These are phyloP conservation scores for Xylariaceae sp. DNA, from an alignment of 2,329 filamentous ascomycete genomes.

Conservation along the genomic window DNA sequence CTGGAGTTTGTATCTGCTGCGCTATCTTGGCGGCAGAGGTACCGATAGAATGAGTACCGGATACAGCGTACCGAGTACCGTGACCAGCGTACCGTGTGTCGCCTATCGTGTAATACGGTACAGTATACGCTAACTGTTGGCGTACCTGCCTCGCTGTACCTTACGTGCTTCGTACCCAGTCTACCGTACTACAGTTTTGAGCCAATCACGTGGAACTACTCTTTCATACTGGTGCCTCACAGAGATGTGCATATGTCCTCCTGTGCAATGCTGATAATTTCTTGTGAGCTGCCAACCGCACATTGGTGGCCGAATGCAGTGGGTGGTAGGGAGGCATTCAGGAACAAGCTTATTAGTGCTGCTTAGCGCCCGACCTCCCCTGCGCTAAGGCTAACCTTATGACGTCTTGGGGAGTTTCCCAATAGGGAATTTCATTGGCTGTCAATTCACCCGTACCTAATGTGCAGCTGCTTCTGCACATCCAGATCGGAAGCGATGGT, in stretches of 20 bases:
- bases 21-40: no score
- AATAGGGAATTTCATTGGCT: constrained; percentile 17
- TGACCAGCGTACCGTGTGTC: no score
- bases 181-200: background rate
- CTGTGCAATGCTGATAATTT: constrained; percentile 13
- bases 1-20: no score
- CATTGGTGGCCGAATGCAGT: no score
- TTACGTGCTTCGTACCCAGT: background rate
- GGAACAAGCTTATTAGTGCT: constrained; percentile 8
- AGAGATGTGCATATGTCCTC: constrained; percentile 6
- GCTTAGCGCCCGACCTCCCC: constrained; percentile 5
- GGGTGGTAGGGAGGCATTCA: background rate
- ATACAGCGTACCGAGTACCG: no score
- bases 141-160: background rate
- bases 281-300: background rate
- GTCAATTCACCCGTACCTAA: background rate
- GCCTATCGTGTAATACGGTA: no score
- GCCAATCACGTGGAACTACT: constrained; percentile 1
- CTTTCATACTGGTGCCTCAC: constrained; percentile 5
- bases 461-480: background rate
- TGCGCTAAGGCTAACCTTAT: constrained; percentile 3
- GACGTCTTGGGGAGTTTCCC: constrained; percentile 17
- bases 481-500: background rate
- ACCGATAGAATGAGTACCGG: no score
- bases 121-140: background rate